Evolutionary conservation across 176 grass and related monocot genomes (phyloP), one percentile per base, ranked within the genome.

Genomic region (Chrysopogon serrulatus): DNA sequence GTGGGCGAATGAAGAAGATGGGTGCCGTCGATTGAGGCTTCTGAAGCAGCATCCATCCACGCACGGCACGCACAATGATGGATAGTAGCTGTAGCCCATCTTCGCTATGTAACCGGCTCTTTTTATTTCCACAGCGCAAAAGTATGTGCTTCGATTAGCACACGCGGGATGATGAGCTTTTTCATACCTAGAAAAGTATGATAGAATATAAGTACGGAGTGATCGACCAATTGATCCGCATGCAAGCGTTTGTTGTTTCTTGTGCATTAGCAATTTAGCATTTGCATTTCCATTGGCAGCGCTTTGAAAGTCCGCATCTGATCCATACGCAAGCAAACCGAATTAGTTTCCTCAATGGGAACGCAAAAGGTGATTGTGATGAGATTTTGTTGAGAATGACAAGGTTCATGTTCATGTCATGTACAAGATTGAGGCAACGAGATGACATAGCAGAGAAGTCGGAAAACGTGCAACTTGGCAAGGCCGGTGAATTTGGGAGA

Each of bases 31-130:
- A 47, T 36, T 70, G 72, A 85, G 88, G 79, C 2, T 57, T 86
- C 65, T 73, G 83, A 86, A 86, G 59, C 88, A 64, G 62, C 66
- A 45, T 82, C 83, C 83, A 59, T 57, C 48, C 5, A 49, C 48
- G 48, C 48, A 53, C 48, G 34, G 57, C 57, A 23, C n/a, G 1
- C 1, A 21, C 44, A 17, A 0, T 41, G 8, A 12, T 72, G 74
- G 45, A 23, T 37, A 45, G 67, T 47, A 79, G 76, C 76, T 86
- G 43, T 79, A 54, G 42, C 76, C 42, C 76, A 80, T 86, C 31
- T 73, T 37, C 79, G 45, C 45, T 88, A 51, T 45, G 27, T 45
- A 34, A 47, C 44, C 14, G 44, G 44, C 44, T 47, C 51, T 40
- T n/a, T n/a, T n/a, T n/a, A n/a, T n/a, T n/a, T n/a, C n/a, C n/a